These are phyloP conservation scores for Trichoderma sp. DNA, from an alignment of 2,329 filamentous ascomycete species.

Conservation along the genomic window DNA sequence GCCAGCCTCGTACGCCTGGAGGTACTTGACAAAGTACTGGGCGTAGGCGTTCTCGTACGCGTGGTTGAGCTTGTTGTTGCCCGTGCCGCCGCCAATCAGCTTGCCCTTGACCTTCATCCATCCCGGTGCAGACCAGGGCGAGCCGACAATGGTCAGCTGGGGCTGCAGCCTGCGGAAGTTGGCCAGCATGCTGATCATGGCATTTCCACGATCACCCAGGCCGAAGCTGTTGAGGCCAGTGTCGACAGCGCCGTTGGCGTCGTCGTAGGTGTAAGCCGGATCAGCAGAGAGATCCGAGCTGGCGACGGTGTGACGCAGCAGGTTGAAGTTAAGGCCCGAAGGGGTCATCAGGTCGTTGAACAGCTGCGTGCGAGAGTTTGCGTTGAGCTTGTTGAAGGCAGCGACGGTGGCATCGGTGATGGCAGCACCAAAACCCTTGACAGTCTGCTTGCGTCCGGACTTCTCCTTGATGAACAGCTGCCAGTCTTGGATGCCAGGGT, in stretches of 20 bases:
- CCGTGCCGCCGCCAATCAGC: conserved; percentile 35
- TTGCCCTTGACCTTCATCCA: conserved; percentile 45
- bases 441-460: conserved; percentile 37
- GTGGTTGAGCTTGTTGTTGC: conserved; percentile 42
- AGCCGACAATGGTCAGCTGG: conserved; percentile 40
- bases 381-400: conserved; percentile 39
- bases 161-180: conserved; percentile 39
- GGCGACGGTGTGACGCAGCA: conserved; percentile 45
- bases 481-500: conserved; percentile 40
- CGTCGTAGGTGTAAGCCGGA: conserved; percentile 44
- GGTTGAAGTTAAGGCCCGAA: conserved; percentile 41
- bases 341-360: conserved; percentile 40
- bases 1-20: conserved; percentile 40
- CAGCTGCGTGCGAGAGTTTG: conserved; percentile 33
- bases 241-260: conserved; percentile 24
- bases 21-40: conserved; percentile 45
- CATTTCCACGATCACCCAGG: conserved; percentile 41
- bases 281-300: conserved; percentile 43
- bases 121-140: conserved; percentile 43
- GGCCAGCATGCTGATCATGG: conserved; percentile 41
- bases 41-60: conserved; percentile 36
- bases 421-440: conserved; percentile 45
- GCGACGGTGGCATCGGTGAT: conserved; percentile 45
- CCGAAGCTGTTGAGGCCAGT: conserved; percentile 31
- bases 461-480: conserved; percentile 43